Base-by-base conservation (phyloP, 345 rosid genomes). In the Dipteronia sinensis region DNA sequence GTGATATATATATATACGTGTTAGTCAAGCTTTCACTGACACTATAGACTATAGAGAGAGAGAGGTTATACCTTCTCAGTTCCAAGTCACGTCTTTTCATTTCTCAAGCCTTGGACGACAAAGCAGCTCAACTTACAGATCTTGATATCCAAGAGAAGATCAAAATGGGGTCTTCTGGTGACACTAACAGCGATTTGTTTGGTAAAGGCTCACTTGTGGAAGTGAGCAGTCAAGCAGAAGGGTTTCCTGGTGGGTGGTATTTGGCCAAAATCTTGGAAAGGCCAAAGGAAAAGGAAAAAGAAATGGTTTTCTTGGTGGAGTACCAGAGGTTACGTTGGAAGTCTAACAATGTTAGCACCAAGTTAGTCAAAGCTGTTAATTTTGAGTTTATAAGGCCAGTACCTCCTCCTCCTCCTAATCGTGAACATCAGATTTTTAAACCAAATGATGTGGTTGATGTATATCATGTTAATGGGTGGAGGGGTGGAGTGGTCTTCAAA, bases 391-490 rank as follows among this genome's bases (percentile, higher is more conserved):
- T 80, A 1, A 62, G 82, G 71, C 82, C 82, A 34, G 7, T 38
- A 58, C 75, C 75, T 34, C 76, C 75, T 12, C 1, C 22, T 17
- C 23, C 23, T 4, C 25, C 12, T 1, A 16, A 55, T 10, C 4
- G 44, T 7, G 61, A 17, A 38, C 67, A 71, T 22, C 64, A 69
- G 40, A 5, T 10, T 20, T 65, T 74, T 17, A 27, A 83, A 31
- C 71, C 75, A 46, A 29, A 67, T 16, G 86, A 80, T 17, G 51
- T 64, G 1, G 86, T 83, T 25, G 81, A 83, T 42, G 83, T 74
- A 0, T 72, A 40, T 22, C 51, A 68, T 46, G 72, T 44, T 19
- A 83, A 73, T 70, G 83, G 83, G 22, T 83, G 86, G 83, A 77
- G 81, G 81, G n/a, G 44, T 55, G 86, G 83, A 0, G 75, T 38